Conservation (phyloP, 768 basidiomycete genomes). For the Termitomyces sp. region DNA sequence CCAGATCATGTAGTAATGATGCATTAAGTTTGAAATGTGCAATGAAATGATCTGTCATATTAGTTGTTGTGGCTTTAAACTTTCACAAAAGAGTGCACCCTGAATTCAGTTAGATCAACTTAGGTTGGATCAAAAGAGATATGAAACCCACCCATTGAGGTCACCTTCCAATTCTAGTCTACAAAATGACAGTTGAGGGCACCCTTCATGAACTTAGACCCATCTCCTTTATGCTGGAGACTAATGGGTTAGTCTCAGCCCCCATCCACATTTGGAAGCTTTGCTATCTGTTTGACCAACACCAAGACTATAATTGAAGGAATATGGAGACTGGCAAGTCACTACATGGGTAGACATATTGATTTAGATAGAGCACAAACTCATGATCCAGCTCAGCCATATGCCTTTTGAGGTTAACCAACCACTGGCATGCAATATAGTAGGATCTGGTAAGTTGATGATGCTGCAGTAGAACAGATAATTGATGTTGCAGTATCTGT, state of each 20-base stretch:
- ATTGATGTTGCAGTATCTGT: not conserved
- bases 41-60: conserved; percentile 3
- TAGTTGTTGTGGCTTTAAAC: conserved; percentile 3
- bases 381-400: conserved; percentile 4
- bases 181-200: not conserved
- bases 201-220: not conserved
- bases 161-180: not conserved
- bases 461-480: conserved; percentile 7
- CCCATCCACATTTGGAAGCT: too few relatives aligned
- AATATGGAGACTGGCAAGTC: conserved; percentile 18
- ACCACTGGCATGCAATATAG: conserved; percentile 10
- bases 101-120: not conserved
- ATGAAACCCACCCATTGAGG: not conserved
- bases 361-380: not conserved
- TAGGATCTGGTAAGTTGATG: conserved; percentile 8
- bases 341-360: conserved; percentile 14
- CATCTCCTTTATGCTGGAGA: not conserved
- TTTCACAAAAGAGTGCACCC: conserved; percentile 6
- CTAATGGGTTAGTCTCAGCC: not conserved
- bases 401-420: conserved; percentile 8
- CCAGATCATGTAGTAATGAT: not conserved
- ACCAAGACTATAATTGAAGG: conserved; percentile 19
- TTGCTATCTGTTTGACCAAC: conserved; percentile 21
- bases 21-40: conserved; percentile 2
- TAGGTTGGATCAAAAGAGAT: conserved; percentile 8